A percentile compares a stretch with the other conserved stretches of the same genome.
These are phyloP conservation scores for Hansenula lynferdii DNA, from an alignment of 1,139 yeast species.

Conservation along the genomic window DNA sequence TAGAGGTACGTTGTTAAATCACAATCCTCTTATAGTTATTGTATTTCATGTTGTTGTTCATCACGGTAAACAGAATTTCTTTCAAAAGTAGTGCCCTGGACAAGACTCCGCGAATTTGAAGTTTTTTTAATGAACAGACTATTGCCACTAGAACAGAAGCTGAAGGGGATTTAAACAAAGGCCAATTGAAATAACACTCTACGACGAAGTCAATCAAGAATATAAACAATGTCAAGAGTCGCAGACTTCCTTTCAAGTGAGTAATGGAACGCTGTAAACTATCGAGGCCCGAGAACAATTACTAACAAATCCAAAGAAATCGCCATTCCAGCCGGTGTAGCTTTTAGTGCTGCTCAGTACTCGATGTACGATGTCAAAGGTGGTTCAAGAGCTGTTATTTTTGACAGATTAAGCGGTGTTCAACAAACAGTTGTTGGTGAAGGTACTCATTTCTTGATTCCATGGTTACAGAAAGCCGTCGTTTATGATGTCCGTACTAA, in stretches of 20 bases:
- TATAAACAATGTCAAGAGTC: constrained; percentile 26
- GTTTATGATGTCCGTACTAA: constrained; percentile 87
- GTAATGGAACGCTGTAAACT: background rate
- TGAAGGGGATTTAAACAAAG: background rate
- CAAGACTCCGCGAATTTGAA: background rate
- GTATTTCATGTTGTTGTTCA: too few relatives aligned
- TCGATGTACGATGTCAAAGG: constrained; percentile 93
- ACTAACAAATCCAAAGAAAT: constrained; percentile 24
- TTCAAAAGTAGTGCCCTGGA: too few relatives aligned
- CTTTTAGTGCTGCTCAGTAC: constrained; percentile 61
- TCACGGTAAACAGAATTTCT: too few relatives aligned
- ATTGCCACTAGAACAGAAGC: background rate
- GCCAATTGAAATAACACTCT: background rate
- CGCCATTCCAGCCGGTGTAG: constrained; percentile 69
- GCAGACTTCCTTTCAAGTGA: constrained; percentile 24
- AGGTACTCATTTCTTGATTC: constrained; percentile 92
- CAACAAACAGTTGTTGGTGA: constrained; percentile 85
- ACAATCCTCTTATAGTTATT: too few relatives aligned
- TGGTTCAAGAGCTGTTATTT: constrained; percentile 92
- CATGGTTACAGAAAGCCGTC: constrained; percentile 94
- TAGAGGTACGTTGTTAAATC: too few relatives aligned
- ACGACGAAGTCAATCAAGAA: background rate
- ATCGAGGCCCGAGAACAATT: background rate
- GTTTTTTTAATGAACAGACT: too few relatives aligned
- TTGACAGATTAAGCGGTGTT: constrained; percentile 89